Evolutionary conservation across 164 flowering plant species (phyloP).

Genomic region (Dillenia turbinata): DNA sequence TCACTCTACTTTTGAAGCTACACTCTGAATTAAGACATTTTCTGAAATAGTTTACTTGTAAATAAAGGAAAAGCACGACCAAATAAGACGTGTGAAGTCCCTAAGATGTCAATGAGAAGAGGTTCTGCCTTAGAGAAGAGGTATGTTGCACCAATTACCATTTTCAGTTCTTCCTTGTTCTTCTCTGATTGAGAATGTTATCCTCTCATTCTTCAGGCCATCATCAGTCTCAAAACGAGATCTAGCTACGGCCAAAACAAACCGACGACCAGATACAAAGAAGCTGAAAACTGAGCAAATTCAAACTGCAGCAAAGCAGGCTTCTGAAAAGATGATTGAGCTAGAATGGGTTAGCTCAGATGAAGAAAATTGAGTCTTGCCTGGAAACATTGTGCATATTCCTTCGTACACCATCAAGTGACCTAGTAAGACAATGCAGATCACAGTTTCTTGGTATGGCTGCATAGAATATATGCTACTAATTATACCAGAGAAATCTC

Average conservation of each 20-base stretch:
- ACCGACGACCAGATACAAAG: conserved; percentile 35
- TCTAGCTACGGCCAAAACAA: conserved; percentile 14
- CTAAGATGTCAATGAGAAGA: conserved; percentile 15
- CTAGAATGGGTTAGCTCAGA: conserved; percentile 72
- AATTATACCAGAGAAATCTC: too few relatives aligned
- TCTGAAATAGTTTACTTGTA: neutral
- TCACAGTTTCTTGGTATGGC: too few relatives aligned
- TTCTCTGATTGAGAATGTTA: neutral
- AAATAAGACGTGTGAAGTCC: conserved; percentile 17
- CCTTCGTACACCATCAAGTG: too few relatives aligned
- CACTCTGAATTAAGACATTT: too few relatives aligned
- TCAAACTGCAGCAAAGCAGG: conserved; percentile 17
- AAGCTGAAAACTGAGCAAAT: conserved; percentile 35
- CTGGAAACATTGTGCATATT: too few relatives aligned
- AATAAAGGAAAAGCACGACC: conserved; percentile 34
- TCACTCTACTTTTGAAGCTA: conserved; percentile 1
- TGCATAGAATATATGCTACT: too few relatives aligned
- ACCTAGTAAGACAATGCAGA: too few relatives aligned
- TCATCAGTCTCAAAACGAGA: conserved; percentile 24
- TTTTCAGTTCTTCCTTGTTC: neutral
- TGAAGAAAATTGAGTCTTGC: conserved; percentile 37
- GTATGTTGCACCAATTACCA: conserved; percentile 14
- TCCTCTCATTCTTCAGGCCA: conserved; percentile 29
- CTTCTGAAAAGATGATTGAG: conserved; percentile 65
- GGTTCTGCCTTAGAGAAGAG: conserved; percentile 36